Conservation (phyloP, 2,329 filamentous ascomycete species). For the Ceratocystis ficicola region DNA sequence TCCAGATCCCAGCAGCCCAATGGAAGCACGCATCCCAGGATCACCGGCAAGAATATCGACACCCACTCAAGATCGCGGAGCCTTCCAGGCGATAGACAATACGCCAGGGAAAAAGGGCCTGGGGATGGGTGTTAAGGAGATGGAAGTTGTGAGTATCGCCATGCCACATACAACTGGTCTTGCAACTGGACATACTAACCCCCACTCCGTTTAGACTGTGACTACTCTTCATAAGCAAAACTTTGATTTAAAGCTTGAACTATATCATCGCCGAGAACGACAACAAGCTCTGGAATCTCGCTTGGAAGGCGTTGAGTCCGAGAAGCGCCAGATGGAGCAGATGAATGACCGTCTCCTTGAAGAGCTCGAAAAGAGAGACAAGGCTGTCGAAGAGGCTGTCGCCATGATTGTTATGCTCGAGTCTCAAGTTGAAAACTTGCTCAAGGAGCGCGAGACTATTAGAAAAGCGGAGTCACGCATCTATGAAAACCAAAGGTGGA, state of each 20-base stretch:
- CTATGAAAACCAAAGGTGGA: constrained; percentile 18
- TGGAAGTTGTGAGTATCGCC: constrained; percentile 45
- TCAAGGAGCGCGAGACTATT: constrained; percentile 43
- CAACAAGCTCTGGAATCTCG: constrained; percentile 48
- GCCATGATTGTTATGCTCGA: constrained; percentile 56
- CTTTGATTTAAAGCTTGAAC: constrained; percentile 62
- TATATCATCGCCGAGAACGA: constrained; percentile 56
- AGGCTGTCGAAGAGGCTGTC: constrained; percentile 58
- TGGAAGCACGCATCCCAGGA: constrained; percentile 17
- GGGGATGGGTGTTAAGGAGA: constrained; percentile 50
- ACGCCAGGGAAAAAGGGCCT: constrained; percentile 36
- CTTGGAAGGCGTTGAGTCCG: constrained; percentile 42
- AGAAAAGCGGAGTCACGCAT: constrained; percentile 35
- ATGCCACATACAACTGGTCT: too few species aligned
- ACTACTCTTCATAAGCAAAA: constrained; percentile 63
- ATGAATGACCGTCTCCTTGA: constrained; percentile 46
- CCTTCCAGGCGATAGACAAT: constrained; percentile 26
- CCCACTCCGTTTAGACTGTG: constrained; percentile 38
- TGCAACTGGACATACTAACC: constrained; percentile 17
- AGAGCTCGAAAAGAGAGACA: constrained; percentile 56
- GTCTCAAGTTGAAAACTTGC: constrained; percentile 42
- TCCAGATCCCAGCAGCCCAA: constrained; percentile 16
- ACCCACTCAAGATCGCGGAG: constrained; percentile 16
- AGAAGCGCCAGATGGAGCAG: constrained; percentile 43
- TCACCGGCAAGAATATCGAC: constrained; percentile 19